phyloP scores from a whole-genome alignment of 2,329 filamentous ascomycete genomes.

The Fusarium haematococcum region DNA sequence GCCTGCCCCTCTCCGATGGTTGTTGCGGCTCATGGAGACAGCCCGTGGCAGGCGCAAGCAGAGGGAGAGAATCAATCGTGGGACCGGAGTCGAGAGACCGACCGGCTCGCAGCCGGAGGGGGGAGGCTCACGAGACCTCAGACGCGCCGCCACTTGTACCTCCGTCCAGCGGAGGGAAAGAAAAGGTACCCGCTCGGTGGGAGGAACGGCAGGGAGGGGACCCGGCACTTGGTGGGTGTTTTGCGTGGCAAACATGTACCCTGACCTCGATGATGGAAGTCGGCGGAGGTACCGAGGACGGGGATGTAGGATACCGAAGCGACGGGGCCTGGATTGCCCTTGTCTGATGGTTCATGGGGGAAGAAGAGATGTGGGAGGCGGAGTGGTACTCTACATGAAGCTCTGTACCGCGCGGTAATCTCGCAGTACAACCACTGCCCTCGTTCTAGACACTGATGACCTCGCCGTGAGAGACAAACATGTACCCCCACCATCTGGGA shows the following conservation, averaged over 20 bases:
- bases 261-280: background rate
- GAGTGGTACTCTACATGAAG: background rate
- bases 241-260: slow-evolving; percentile 16
- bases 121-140: slow-evolving; percentile 41
- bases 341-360: background rate
- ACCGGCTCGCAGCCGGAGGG: slow-evolving; percentile 43
- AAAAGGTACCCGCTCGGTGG: slow-evolving; percentile 7
- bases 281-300: slow-evolving; percentile 5
- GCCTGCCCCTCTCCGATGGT: slow-evolving; percentile 15
- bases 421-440: background rate
- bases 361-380: slow-evolving; percentile 6
- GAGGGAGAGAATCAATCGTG: slow-evolving; percentile 29
- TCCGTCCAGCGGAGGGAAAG: slow-evolving; percentile 7
- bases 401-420: background rate
- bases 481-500: slow-evolving; percentile 15
- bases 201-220: slow-evolving; percentile 1
- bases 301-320: slow-evolving; percentile 23
- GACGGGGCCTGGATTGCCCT: background rate
- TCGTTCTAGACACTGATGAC: slow-evolving; percentile 1
- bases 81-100: slow-evolving; percentile 43
- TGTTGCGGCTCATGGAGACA: slow-evolving; percentile 38
- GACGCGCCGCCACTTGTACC: slow-evolving; percentile 33
- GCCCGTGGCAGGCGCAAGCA: background rate
- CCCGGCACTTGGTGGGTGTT: slow-evolving; percentile 25
- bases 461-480: background rate